phyloP scores from a whole-genome alignment of 768 basidiomycete genomes.

The Hericium rajendrae region DNA sequence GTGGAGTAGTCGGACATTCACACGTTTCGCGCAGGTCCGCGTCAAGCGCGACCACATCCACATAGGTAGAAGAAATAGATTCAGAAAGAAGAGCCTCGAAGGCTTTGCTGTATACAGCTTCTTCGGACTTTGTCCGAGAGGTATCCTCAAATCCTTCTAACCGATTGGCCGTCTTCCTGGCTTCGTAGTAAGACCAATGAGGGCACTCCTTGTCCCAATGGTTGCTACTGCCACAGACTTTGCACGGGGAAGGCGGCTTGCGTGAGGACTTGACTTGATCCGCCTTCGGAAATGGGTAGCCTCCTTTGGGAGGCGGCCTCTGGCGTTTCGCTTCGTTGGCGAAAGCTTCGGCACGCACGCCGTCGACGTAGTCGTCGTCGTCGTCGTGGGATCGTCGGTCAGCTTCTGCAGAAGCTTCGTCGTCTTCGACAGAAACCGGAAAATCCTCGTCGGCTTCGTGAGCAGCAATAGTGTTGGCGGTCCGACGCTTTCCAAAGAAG shows the following conservation, averaged over 20 bases:
- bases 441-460: not conserved
- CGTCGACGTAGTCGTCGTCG: not conserved
- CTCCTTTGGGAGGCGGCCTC: not conserved
- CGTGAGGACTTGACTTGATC: not conserved
- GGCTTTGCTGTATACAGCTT: slow-evolving; percentile 21
- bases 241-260: not conserved
- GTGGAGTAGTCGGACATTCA: not conserved
- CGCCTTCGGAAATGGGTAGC: not conserved
- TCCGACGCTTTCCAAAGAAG: not conserved
- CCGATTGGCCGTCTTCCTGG: too few relatives aligned
- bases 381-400: not conserved
- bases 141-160: slow-evolving; percentile 19
- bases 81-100: not conserved
- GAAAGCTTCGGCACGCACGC: not conserved
- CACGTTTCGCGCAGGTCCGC: not conserved
- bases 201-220: too few relatives aligned
- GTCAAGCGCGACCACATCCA: not conserved
- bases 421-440: not conserved
- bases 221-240: slow-evolving; percentile 1
- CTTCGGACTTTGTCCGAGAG: slow-evolving; percentile 28
- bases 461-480: not conserved
- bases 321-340: not conserved
- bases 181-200: too few relatives aligned
- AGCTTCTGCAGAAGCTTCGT: not conserved
- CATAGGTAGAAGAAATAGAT: not conserved